Conservation (phyloP, 1,284 basidiomycete genomes). For the Phylloporus sp. region DNA sequence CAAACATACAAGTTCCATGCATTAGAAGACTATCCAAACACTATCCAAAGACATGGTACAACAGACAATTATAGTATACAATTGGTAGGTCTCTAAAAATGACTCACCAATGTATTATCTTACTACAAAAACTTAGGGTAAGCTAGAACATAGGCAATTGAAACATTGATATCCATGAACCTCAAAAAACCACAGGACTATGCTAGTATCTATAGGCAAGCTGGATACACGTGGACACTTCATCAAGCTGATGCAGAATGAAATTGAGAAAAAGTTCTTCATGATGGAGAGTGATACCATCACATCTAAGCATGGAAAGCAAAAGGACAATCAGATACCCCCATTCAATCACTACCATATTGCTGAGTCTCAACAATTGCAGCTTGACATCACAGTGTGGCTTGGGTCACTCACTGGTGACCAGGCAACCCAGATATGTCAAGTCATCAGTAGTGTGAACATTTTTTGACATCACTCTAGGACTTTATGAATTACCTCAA, state of each 20-base stretch:
- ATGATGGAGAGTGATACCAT: not conserved
- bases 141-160: no score
- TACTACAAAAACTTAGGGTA: no score
- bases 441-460: not conserved
- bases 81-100: not conserved
- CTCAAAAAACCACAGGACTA: no score
- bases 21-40: not conserved
- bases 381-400: no score
- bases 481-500: not conserved
- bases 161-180: no score
- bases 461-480: not conserved
- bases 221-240: no score
- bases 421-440: not conserved
- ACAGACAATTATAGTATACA: not conserved
- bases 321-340: no score
- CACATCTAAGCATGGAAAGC: not conserved
- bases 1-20: not conserved
- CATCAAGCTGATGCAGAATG: not conserved
- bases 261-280: not conserved
- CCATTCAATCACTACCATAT: no score
- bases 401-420: not conserved
- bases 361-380: no score
- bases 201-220: no score
- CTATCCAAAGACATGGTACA: not conserved
- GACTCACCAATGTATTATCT: not conserved